Evolutionary conservation across 192 early-diverging fungal genomes (phyloP), one percentile per base, ranked within the genome.

Genomic region (Entomortierella parvispora): DNA sequence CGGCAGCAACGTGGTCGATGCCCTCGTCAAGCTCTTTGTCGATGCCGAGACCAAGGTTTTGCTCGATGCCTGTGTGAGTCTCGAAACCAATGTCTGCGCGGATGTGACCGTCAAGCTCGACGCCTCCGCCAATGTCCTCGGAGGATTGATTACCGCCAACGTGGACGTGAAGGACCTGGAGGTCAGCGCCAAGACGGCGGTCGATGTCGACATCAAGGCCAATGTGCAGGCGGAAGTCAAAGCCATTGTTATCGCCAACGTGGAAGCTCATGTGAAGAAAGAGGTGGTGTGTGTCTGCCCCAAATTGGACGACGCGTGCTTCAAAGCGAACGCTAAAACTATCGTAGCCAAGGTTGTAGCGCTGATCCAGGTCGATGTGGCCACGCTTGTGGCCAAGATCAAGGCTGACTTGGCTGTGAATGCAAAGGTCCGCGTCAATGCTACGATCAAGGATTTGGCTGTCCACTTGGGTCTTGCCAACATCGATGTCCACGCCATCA

Each of bases 281-380:
- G 63, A 56, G 20, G 63, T 59, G n/a, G 9, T 0, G 18, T 6
- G 42, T 1, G 3, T 66, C 63, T 74, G 71, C 58, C 43, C 56
- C 50, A 18, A 23, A 3, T 22, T 45, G 5, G 62, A 63, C 49
- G 10, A 65, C 22, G 44, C 9, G 11, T 74, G 71, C 58, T 34
- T 74, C 15, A 49, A 47, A 29, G 49, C 51, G 57, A 66, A 74
- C 44, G 71, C 71, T 15, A n/a, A 54, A 0, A 6, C 23, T 1
- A 74, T 74, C 48, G 71, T 74, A 25, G 51, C 25, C 34, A 20
- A 56, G 4, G 63, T 74, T 48, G 71, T 40, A 44, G 72, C 72
- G 8, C 15, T 25, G 52, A 76, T 76, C 29, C 46, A 62, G 2
- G 25, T 62, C 51, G 72, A 76, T 51, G 44, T 76, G 46, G 23